phyloP scores from a whole-genome alignment of 306 rosid genomes.

The Vigna angularis region DNA sequence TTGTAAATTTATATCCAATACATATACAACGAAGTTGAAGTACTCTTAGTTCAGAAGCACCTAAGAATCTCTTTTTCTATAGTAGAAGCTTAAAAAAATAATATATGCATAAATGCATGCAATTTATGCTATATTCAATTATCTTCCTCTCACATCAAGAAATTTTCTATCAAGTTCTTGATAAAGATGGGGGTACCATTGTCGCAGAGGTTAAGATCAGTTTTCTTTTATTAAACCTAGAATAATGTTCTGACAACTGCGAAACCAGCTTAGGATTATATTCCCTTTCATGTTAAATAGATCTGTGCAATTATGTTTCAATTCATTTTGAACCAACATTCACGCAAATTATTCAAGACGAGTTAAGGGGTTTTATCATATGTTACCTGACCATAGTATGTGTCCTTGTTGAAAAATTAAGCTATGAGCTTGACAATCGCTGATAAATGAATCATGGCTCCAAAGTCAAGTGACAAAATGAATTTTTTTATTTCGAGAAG shows the following conservation, averaged over 20 bases:
- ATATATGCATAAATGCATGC: slow-evolving; percentile 15
- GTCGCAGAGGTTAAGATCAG: neutral
- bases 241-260: slow-evolving; percentile 1
- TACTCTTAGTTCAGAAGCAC: neutral
- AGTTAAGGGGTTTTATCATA: neutral
- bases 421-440: too few relatives aligned
- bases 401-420: too few relatives aligned
- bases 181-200: slow-evolving; percentile 8
- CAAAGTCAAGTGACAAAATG: too few relatives aligned
- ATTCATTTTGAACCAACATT: neutral
- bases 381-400: neutral
- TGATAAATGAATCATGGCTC: too few relatives aligned
- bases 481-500: too few relatives aligned
- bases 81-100: neutral
- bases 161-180: slow-evolving; percentile 9
- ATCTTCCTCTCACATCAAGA: neutral
- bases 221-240: neutral
- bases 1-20: neutral
- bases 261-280: neutral
- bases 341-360: neutral
- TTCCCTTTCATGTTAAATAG: neutral
- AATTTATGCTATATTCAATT: neutral
- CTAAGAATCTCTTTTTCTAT: neutral
- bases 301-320: neutral
- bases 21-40: neutral